Percentiles rank a stretch among this genome's conserved stretches.
Conservation (phyloP, 257 asterid genomes). For the Fraxinus americana region DNA sequence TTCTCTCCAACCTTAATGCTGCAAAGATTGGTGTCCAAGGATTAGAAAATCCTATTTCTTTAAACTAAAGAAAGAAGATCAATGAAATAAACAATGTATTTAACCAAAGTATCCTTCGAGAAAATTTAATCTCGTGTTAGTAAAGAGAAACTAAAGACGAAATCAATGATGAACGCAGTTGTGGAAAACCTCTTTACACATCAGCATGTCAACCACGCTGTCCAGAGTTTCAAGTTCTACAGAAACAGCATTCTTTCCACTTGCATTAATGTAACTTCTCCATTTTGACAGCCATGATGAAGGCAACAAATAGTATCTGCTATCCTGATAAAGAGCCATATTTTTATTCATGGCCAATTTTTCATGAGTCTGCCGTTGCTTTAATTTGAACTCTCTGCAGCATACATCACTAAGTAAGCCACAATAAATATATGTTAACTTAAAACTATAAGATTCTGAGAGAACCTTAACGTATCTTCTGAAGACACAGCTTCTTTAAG, state of each 20-base stretch:
- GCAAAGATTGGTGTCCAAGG: neutral
- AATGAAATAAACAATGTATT: neutral
- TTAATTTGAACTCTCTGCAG: constrained; percentile 88
- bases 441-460: constrained; percentile 25
- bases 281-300: constrained; percentile 85
- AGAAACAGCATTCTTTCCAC: constrained; percentile 64
- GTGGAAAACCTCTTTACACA: constrained; percentile 69
- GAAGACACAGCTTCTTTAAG: constrained; percentile 79
- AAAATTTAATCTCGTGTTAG: neutral
- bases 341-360: constrained; percentile 66
- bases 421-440: constrained; percentile 18
- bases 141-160: neutral
- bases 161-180: constrained; percentile 13
- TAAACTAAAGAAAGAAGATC: neutral
- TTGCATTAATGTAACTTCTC: constrained; percentile 71
- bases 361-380: constrained; percentile 83
- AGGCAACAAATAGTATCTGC: constrained; percentile 74
- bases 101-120: neutral
- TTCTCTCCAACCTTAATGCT: neutral
- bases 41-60: neutral
- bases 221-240: constrained; percentile 65
- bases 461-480: constrained; percentile 85
- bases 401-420: constrained; percentile 40
- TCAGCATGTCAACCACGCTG: constrained; percentile 58
- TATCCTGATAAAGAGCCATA: constrained; percentile 52